Base-by-base conservation (phyloP, 2,329 filamentous ascomycete genomes). In the Lojkania enalia region DNA sequence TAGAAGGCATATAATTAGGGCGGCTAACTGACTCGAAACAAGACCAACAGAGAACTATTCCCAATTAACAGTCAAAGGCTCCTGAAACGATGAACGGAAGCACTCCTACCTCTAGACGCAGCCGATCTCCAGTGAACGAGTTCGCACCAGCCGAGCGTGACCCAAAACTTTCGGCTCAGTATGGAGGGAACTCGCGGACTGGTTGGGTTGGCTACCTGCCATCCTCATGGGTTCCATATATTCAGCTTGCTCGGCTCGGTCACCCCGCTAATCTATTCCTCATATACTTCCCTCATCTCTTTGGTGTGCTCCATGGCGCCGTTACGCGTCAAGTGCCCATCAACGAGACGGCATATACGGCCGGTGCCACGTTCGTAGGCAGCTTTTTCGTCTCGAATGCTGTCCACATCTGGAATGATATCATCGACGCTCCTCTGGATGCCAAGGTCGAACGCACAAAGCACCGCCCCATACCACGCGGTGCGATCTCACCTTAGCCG, bases 381-480 rank as follows among this genome's bases (percentile, higher is more conserved):
- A 74, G 73, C 18, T 72, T 74, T 9, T 44, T 51, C 38, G n/a
- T 41, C 14, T 42, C 36, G 31, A 46, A 41, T 18, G 45, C 48
- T 2, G 40, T 38, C 13, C 82, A 79, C 58, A 71, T 76, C 0
- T 81, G 79, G 66, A 82, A 83, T 56, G 79, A 82, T 53, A 70
- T 76, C 20, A 72, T 77, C 63, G 80, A 83, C 51, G 72, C 75
- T 32, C 75, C 78, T 32, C 65, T 80, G 39, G 79, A 83, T 53
- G 73, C 76, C 3, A 66, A 74, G 45, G 76, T 53, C 6, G 32
- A 39, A 29, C 46, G 48, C 12, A 52, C 48, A 9, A 20, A 35
- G 6, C 21, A 37, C 13, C 43, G 43, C 12, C 50, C 46, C 6
- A 51, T 57, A 52, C 75, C 76, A 9, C 64, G 77, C 41, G 70